These are phyloP conservation scores for Talaromyces rugulosus DNA, from an alignment of 2,329 filamentous ascomycete species.

Conservation along the genomic window DNA sequence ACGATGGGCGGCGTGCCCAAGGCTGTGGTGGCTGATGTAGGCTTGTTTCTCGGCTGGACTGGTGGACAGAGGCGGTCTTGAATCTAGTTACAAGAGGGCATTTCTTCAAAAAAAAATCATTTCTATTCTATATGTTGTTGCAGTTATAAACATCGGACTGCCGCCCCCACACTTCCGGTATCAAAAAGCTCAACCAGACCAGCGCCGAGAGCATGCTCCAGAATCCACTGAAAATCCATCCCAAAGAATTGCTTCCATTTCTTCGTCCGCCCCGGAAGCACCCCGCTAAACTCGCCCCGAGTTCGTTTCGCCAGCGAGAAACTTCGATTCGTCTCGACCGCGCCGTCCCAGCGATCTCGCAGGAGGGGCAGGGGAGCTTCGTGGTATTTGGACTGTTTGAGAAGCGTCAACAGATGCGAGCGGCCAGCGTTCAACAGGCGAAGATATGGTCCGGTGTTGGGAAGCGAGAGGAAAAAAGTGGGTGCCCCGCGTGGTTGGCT, in stretches of 20 bases:
- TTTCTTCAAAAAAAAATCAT: no score
- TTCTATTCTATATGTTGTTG: not conserved
- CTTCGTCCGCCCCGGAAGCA: conserved; percentile 56
- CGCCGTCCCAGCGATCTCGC: conserved; percentile 62
- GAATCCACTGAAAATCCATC: conserved; percentile 56
- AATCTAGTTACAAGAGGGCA: not conserved
- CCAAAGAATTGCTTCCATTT: conserved; percentile 61
- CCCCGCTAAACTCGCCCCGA: conserved; percentile 53
- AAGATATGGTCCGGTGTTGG: conserved; percentile 57
- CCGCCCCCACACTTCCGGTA: conserved; percentile 58
- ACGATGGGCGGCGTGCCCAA: conserved; percentile 32
- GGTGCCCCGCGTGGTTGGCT: conserved; percentile 20
- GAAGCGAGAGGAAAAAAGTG: conserved; percentile 52
- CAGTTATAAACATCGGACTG: conserved; percentile 40
- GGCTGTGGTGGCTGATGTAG: conserved; percentile 36
- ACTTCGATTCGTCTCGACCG: conserved; percentile 43
- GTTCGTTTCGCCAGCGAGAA: conserved; percentile 49
- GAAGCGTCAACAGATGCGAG: conserved; percentile 50
- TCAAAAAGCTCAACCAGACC: conserved; percentile 61
- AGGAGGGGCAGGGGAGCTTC: conserved; percentile 54
- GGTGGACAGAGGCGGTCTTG: conserved; percentile 3
- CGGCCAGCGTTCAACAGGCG: conserved; percentile 54
- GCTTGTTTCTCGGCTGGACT: conserved; percentile 34
- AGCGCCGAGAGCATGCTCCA: conserved; percentile 58
- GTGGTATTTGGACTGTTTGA: conserved; percentile 49